phyloP scores from a whole-genome alignment of 2,329 filamentous ascomycete species.

The Aspergillus sp. region DNA sequence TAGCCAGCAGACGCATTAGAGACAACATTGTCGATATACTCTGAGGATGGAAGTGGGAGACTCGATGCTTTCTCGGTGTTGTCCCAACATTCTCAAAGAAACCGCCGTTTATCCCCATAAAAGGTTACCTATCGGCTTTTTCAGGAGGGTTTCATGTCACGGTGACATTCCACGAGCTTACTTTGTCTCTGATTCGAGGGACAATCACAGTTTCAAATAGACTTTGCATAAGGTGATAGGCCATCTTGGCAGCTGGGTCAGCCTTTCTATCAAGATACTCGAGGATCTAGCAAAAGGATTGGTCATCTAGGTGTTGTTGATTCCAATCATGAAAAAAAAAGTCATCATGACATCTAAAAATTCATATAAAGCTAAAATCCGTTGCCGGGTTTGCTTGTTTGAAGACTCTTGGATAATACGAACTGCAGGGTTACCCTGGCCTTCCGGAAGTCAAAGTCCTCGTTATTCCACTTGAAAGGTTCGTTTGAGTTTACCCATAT shows the following conservation, averaged over 20 bases:
- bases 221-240: neutral
- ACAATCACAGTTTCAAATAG: neutral
- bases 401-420: too few species aligned
- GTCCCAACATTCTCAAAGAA: too few species aligned
- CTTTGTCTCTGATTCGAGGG: neutral
- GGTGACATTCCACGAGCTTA: neutral
- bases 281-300: neutral
- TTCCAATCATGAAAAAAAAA: neutral
- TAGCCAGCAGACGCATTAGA: neutral
- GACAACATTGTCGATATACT: too few species aligned
- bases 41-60: too few species aligned
- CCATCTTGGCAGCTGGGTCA: neutral
- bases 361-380: too few species aligned
- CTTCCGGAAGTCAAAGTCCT: too few species aligned
- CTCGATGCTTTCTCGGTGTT: too few species aligned
- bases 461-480: neutral
- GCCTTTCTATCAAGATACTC: too few species aligned
- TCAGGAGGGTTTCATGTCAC: neutral
- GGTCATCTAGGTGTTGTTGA: neutral
- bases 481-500: conserved; percentile 15
- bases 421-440: too few species aligned
- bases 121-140: neutral
- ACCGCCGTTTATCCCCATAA: too few species aligned
- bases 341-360: too few species aligned
- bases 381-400: too few species aligned